These are phyloP conservation scores for Ocimum tenuiflorum DNA, from an alignment of 257 asterid species.

Conservation along the genomic window DNA sequence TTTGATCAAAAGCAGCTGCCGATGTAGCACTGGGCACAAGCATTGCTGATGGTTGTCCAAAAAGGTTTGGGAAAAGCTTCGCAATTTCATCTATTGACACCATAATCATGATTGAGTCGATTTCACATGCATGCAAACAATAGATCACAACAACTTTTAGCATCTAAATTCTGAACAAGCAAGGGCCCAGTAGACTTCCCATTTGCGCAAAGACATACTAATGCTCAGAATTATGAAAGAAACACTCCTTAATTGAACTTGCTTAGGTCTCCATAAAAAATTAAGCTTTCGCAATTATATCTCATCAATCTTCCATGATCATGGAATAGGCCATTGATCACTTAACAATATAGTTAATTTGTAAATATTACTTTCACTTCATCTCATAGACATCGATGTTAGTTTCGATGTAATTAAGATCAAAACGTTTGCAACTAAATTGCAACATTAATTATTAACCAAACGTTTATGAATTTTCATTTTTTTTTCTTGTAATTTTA, in stretches of 20 bases:
- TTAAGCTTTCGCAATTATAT: not conserved
- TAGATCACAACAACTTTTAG: not conserved
- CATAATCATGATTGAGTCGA: not conserved
- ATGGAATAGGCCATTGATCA: too few relatives aligned
- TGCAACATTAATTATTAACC: too few relatives aligned
- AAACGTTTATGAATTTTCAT: too few relatives aligned
- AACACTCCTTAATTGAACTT: not conserved
- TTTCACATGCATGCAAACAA: not conserved
- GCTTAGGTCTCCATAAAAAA: not conserved
- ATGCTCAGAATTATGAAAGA: not conserved
- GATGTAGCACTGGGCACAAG: constrained; percentile 37
- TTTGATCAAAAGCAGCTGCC: constrained; percentile 20
- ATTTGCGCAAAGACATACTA: not conserved
- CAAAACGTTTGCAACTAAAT: too few relatives aligned
- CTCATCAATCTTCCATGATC: not conserved
- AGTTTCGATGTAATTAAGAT: too few relatives aligned
- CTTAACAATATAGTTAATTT: too few relatives aligned
- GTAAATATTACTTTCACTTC: too few relatives aligned
- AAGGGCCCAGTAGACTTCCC: not conserved
- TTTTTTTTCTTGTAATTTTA: too few relatives aligned
- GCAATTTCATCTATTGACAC: constrained; percentile 52
- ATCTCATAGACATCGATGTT: too few relatives aligned
- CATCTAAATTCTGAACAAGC: not conserved
- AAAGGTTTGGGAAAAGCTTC: constrained; percentile 59
- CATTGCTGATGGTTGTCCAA: constrained; percentile 59